Evolutionary conservation across 2,329 filamentous ascomycete species (phyloP).

Genomic region (Taxawa tesnikishii): DNA sequence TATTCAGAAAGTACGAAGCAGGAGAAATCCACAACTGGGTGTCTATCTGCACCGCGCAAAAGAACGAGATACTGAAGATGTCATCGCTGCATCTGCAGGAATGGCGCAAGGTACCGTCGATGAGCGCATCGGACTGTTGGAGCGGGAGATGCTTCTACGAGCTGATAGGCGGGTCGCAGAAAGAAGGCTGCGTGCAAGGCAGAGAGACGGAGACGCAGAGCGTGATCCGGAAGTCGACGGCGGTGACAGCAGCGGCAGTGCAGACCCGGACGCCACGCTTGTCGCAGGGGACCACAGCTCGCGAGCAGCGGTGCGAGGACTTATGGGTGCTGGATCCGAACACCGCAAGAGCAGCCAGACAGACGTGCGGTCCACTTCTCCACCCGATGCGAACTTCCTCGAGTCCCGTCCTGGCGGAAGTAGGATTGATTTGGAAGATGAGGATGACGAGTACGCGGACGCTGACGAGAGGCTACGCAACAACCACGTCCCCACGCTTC

Average conservation of each 20-base stretch:
- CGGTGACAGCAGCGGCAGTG: slow-evolving; percentile 31
- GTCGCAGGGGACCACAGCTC: slow-evolving; percentile 8
- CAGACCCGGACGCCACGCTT: slow-evolving; percentile 28
- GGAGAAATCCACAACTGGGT: slow-evolving; percentile 44
- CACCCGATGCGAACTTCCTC: slow-evolving; percentile 4
- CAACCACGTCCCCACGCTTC: slow-evolving; percentile 30
- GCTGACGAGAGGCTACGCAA: slow-evolving; percentile 10
- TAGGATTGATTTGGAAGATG: slow-evolving; percentile 11
- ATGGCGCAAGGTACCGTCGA: slow-evolving; percentile 33
- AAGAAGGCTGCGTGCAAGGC: slow-evolving; percentile 12
- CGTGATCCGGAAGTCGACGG: slow-evolving; percentile 11
- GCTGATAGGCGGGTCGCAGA: slow-evolving; percentile 16
- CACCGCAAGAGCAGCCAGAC: slow-evolving; percentile 16
- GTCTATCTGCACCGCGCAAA: slow-evolving; percentile 49
- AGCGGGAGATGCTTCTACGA: slow-evolving; percentile 39
- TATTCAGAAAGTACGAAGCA: slow-evolving; percentile 44
- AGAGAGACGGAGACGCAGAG: slow-evolving; percentile 2
- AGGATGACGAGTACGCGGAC: slow-evolving; percentile 9
- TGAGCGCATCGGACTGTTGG: slow-evolving; percentile 40
- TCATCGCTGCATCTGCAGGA: slow-evolving; percentile 24
- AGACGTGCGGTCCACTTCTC: slow-evolving; percentile 8
- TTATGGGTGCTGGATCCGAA: slow-evolving; percentile 14
- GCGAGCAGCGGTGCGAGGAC: slow-evolving; percentile 13
- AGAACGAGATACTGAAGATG: slow-evolving; percentile 38
- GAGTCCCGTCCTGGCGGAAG: slow-evolving; percentile 3